A percentile compares a stretch with the other conserved stretches of the same genome.
These are phyloP conservation scores for Hibiscus mutabilis DNA, from an alignment of 345 rosid genomes.

Conservation along the genomic window DNA sequence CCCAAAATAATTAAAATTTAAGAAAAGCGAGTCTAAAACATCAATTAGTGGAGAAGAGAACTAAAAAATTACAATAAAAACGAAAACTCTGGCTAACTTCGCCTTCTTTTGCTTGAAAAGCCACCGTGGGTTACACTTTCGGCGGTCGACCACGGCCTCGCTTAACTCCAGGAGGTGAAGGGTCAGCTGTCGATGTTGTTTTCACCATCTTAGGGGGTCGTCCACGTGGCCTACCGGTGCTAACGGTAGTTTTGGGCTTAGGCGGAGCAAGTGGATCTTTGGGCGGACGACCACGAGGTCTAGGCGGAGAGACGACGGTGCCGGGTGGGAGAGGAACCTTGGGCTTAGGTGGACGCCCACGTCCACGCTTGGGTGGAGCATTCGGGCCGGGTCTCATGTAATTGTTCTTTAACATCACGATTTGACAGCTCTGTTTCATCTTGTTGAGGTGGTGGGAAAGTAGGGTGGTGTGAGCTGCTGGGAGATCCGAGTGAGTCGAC, in stretches of 20 bases:
- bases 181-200: background rate
- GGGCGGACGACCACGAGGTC: slow-evolving; percentile 77
- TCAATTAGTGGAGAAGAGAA: slow-evolving; percentile 22
- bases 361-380: slow-evolving; percentile 83
- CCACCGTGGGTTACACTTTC: slow-evolving; percentile 39
- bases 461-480: slow-evolving; percentile 49
- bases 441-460: slow-evolving; percentile 57
- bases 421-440: slow-evolving; percentile 59
- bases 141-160: slow-evolving; percentile 89
- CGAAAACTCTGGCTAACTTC: no score
- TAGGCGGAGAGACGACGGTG: slow-evolving; percentile 27
- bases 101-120: no score
- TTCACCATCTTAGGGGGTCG: slow-evolving; percentile 66
- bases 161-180: slow-evolving; percentile 20
- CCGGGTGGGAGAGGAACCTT: slow-evolving; percentile 28
- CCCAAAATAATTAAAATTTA: background rate
- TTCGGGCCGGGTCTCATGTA: slow-evolving; percentile 68
- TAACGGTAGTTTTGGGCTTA: slow-evolving; percentile 14
- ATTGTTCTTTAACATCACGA: slow-evolving; percentile 57
- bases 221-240: slow-evolving; percentile 44
- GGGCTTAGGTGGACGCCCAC: slow-evolving; percentile 85
- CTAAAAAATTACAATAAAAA: background rate
- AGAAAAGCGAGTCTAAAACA: slow-evolving; percentile 7
- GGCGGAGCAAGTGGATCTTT: slow-evolving; percentile 42
- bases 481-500: slow-evolving; percentile 40